Evolutionary conservation across 1,139 yeast genomes (phyloP).

Genomic region (Suhomyces taliae): DNA sequence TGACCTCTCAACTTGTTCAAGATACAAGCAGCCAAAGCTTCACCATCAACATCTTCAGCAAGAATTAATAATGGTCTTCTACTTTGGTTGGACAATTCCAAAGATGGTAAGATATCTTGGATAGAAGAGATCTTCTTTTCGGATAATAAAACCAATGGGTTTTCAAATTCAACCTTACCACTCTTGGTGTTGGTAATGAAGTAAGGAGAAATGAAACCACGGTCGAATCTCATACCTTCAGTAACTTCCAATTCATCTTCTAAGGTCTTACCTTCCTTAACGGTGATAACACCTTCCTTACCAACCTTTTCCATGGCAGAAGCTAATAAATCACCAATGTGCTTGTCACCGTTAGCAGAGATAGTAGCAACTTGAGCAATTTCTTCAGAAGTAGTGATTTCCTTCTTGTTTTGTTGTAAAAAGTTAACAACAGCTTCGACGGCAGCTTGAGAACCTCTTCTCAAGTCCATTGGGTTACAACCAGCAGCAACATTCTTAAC

Average conservation of each 20-base stretch:
- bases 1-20: conserved; percentile 98
- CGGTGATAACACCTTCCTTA: conserved; percentile 98
- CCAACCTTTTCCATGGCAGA: conserved; percentile 99
- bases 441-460: conserved; percentile 98
- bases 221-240: conserved; percentile 99
- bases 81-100: conserved; percentile 89
- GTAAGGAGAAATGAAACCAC: conserved; percentile 98
- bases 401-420: conserved; percentile 89
- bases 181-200: conserved; percentile 95
- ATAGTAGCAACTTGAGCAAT: conserved; percentile 99
- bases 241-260: conserved; percentile 97
- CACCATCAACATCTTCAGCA: conserved; percentile 98
- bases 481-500: conserved; percentile 99
- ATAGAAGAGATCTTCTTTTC: conserved; percentile 95
- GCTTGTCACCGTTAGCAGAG: conserved; percentile 95
- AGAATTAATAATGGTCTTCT: conserved; percentile 94
- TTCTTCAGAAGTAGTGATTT: conserved; percentile 94
- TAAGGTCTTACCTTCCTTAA: conserved; percentile 93
- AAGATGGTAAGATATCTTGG: conserved; percentile 90
- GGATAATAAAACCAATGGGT: conserved; percentile 83
- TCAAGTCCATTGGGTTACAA: conserved; percentile 98
- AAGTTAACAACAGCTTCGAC: conserved; percentile 93
- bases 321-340: conserved; percentile 91
- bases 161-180: conserved; percentile 96
- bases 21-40: conserved; percentile 98